Evolutionary conservation across 2,329 filamentous ascomycete genomes (phyloP).

Genomic region (Pseudocercospora fuligena): DNA sequence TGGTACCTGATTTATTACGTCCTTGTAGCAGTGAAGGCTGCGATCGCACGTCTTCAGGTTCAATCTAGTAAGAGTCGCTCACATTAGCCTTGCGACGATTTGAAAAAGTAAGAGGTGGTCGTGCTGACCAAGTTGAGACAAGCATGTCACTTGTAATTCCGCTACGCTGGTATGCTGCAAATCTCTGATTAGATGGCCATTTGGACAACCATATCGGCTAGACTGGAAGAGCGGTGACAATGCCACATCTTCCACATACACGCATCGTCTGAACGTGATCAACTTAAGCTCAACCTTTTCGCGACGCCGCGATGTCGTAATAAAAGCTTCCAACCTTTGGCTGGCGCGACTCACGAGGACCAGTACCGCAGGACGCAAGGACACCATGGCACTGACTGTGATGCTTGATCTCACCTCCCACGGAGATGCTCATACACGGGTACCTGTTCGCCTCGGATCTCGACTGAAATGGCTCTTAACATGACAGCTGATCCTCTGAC

Average conservation of each 20-base stretch:
- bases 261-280: background rate
- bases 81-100: too few relatives aligned
- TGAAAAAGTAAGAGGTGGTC: too few relatives aligned
- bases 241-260: background rate
- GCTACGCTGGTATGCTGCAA: too few relatives aligned
- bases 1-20: background rate
- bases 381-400: background rate
- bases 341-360: background rate
- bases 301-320: background rate
- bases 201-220: too few relatives aligned
- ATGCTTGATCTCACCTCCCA: background rate
- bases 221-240: slow-evolving; percentile 1
- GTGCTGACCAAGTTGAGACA: too few relatives aligned
- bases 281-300: slow-evolving; percentile 1
- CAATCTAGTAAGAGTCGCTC: too few relatives aligned
- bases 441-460: background rate
- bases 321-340: background rate
- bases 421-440: background rate
- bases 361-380: background rate
- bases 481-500: background rate
- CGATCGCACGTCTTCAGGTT: too few relatives aligned
- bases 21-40: too few relatives aligned
- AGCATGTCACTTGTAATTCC: too few relatives aligned
- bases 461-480: background rate
- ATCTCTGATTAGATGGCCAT: too few relatives aligned